phyloP scores from a whole-genome alignment of 768 basidiomycete species.

The Obba rivulosa region DNA sequence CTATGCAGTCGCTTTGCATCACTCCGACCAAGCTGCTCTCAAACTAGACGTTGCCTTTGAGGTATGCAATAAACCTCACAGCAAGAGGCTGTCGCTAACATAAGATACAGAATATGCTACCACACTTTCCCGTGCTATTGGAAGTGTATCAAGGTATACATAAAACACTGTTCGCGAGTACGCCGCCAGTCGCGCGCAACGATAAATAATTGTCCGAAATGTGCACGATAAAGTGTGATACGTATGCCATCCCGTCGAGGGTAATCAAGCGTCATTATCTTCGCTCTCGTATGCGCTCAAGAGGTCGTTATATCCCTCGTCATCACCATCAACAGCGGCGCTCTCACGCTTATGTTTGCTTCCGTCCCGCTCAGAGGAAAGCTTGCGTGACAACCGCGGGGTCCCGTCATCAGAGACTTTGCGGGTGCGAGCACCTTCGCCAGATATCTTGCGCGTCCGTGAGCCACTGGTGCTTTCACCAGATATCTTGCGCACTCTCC shows the following conservation, averaged over 20 bases:
- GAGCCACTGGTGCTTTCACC: constrained; percentile 18
- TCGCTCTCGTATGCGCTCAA: constrained; percentile 82
- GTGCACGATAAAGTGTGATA: neutral
- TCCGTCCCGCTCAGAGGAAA: constrained; percentile 29
- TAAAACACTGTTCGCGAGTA: constrained; percentile 24
- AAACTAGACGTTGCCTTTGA: constrained; percentile 53
- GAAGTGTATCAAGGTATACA: constrained; percentile 60
- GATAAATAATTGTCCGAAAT: neutral
- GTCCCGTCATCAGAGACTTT: constrained; percentile 24
- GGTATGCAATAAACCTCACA: constrained; percentile 33
- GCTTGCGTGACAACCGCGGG: constrained; percentile 14
- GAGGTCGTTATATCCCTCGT: constrained; percentile 69
- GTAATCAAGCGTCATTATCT: constrained; percentile 33
- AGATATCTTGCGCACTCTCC: constrained; percentile 18
- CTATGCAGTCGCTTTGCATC: constrained; percentile 51
- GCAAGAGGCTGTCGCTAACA: neutral
- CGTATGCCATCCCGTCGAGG: neutral
- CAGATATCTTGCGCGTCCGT: constrained; percentile 38
- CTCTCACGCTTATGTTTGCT: constrained; percentile 46
- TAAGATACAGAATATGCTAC: constrained; percentile 50
- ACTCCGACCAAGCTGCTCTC: constrained; percentile 23
- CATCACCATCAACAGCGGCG: constrained; percentile 72
- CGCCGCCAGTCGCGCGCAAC: constrained; percentile 10
- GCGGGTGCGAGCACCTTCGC: constrained; percentile 20
- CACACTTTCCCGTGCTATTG: constrained; percentile 55